A percentile compares a stretch with the other conserved stretches of the same genome.
These are phyloP conservation scores for Fragaria iinumae DNA, from an alignment of 306 rosid species.

Conservation along the genomic window DNA sequence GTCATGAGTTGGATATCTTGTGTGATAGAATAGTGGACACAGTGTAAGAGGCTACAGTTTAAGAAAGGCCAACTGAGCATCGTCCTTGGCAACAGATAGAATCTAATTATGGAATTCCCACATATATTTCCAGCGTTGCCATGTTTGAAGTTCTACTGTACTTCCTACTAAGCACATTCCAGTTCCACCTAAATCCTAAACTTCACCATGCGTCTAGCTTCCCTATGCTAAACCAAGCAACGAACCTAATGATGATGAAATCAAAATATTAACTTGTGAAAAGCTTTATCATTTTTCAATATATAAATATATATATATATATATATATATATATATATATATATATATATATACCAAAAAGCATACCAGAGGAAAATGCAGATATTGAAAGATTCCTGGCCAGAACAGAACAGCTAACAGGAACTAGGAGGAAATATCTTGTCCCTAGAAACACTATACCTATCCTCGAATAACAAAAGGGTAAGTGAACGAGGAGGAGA, in stretches of 20 bases:
- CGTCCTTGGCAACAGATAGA: neutral
- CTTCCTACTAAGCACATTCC: conserved; percentile 11
- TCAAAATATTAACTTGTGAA: neutral
- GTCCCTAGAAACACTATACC: neutral
- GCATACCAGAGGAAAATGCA: neutral
- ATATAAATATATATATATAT: neutral
- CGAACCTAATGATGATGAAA: conserved; percentile 8
- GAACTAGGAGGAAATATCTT: neutral
- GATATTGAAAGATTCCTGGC: neutral
- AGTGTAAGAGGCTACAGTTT: neutral
- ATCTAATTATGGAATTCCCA: neutral
- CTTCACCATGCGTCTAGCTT: neutral
- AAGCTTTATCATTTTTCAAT: neutral
- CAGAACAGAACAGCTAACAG: neutral
- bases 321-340: neutral
- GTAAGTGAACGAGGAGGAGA: neutral
- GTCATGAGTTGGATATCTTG: neutral
- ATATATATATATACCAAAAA: neutral
- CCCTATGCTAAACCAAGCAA: neutral
- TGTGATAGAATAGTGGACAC: neutral
- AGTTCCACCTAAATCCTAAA: conserved; percentile 18
- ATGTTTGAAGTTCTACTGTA: neutral
- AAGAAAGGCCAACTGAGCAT: neutral
- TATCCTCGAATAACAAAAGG: neutral
- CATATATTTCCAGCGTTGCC: no score